Percentiles rank a stretch among this genome's conserved stretches.
Conservation (phyloP, 2,329 filamentous ascomycete genomes). For the Macrophomina tecta region DNA sequence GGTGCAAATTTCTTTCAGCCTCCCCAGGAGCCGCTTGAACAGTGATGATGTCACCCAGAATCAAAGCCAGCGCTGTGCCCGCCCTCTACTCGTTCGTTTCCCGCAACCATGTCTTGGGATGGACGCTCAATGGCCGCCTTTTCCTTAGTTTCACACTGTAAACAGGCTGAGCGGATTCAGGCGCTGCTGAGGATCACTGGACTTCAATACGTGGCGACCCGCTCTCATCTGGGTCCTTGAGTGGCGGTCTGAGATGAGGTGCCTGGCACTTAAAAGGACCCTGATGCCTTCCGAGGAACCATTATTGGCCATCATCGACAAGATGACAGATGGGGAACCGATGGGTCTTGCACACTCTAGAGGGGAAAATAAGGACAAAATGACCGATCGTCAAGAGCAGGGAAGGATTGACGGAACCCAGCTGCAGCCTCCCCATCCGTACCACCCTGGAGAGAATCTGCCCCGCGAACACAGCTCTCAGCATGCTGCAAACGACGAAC, state of each 20-base stretch:
- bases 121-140: not conserved
- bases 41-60: slow-evolving; percentile 7
- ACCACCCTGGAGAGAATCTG: not conserved
- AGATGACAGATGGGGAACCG: not conserved
- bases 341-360: not conserved
- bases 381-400: not conserved
- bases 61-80: not conserved
- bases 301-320: not conserved
- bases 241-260: not conserved
- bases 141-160: not conserved
- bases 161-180: not conserved
- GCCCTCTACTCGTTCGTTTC: not conserved
- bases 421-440: not conserved
- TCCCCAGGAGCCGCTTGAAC: not conserved
- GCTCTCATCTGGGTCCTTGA: slow-evolving; percentile 2
- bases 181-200: not conserved
- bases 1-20: slow-evolving; percentile 2
- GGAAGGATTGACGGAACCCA: not conserved
- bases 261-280: not conserved
- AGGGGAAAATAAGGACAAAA: not conserved
- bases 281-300: not conserved
- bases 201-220: not conserved
- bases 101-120: not conserved
- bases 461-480: not conserved
- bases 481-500: not conserved